Percentiles rank a stretch among this genome's conserved stretches.
Evolutionary conservation across 2,329 filamentous ascomycete species (phyloP).

Genomic region (Ascochyta clinopodiicola): DNA sequence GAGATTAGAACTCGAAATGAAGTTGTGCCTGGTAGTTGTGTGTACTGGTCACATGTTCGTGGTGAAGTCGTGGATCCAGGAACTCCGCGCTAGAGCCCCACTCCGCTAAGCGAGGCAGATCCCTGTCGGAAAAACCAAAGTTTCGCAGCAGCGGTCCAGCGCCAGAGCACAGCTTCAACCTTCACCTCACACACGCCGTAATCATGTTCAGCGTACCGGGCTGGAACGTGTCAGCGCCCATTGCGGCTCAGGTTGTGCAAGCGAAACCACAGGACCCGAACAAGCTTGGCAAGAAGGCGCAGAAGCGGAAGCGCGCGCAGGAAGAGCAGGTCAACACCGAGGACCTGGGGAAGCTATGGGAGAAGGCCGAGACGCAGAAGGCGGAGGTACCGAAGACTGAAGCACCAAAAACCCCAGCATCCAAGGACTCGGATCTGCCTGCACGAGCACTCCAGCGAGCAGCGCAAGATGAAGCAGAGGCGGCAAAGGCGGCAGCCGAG

Average conservation of each 20-base stretch:
- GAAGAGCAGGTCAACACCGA: conserved; percentile 83
- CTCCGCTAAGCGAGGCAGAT: conserved; percentile 8
- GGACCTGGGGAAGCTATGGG: conserved; percentile 53
- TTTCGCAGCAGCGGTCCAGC: conserved; percentile 1
- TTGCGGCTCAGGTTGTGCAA: conserved; percentile 71
- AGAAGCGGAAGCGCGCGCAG: conserved; percentile 63
- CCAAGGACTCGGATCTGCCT: conserved; percentile 2
- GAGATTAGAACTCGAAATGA: too few species aligned
- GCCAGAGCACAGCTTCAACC: neutral
- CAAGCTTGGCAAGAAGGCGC: conserved; percentile 61
- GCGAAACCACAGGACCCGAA: conserved; percentile 43
- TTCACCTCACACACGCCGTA: neutral
- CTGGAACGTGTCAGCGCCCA: conserved; percentile 80
- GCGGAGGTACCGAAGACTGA: conserved; percentile 67
- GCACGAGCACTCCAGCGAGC: conserved; percentile 60
- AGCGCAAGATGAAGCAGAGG: conserved; percentile 40
- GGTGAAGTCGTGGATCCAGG: neutral
- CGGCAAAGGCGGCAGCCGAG: conserved; percentile 31
- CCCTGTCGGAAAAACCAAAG: conserved; percentile 13
- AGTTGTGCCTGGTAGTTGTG: neutral
- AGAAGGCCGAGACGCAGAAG: conserved; percentile 57
- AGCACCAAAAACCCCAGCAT: neutral
- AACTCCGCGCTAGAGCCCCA: conserved; percentile 3
- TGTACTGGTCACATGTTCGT: neutral
- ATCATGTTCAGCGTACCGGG: conserved; percentile 92